Base-by-base conservation (phyloP, 495 filamentous ascomycete species). In the Polyplosphaeria fusca region DNA sequence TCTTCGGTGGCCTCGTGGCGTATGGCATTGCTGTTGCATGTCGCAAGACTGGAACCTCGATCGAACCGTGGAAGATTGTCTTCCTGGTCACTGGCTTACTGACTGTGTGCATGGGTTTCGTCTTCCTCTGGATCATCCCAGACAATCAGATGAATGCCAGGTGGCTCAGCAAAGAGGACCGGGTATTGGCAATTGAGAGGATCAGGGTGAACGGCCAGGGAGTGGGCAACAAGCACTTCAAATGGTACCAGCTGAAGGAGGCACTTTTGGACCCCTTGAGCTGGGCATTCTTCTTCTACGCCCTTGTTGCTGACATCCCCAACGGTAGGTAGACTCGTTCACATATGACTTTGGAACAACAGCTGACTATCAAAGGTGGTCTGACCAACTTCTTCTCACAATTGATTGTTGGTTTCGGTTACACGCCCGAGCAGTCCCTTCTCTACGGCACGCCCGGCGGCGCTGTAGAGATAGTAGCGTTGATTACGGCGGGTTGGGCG, bases 311-410 rank as follows among this genome's bases (percentile, higher is more conserved):
- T 5, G 78, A 85, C 64, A 86, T 87, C 43, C 82, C 82, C 1
- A 85, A 86, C 59, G 82, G 20, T 57, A 32, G 52, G 39, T 52
- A 35, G 28, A 39, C 19, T 44, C 20, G 16, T 24, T 37, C 35
- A 2, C 14, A 22, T 42, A 26, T 25, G 77, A 84, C 19, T 14
- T 35, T 35, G 14, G 30, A 35, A 7, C 14, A 35, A 35, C 30
- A n/a, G n/a, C 30, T 35, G 39, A 42, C 18, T 5, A 42, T 9
- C 5, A 13, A 5, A 42, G 9, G 39, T 19, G 86, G 85, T 12
- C 77, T 90, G 42, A 79, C 72, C 25, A 89, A 87, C 55, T 90
- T 88, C 69, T 88, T 88, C 71, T 83, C 75, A 46, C 84, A 86
- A 67, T 76, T 83, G 19, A 82, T 83, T 58, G 75, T 78, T n/a